Percentiles rank a stretch among this genome's conserved stretches.
phyloP scores from a whole-genome alignment of 768 basidiomycete species.

The Suillus subaureus region DNA sequence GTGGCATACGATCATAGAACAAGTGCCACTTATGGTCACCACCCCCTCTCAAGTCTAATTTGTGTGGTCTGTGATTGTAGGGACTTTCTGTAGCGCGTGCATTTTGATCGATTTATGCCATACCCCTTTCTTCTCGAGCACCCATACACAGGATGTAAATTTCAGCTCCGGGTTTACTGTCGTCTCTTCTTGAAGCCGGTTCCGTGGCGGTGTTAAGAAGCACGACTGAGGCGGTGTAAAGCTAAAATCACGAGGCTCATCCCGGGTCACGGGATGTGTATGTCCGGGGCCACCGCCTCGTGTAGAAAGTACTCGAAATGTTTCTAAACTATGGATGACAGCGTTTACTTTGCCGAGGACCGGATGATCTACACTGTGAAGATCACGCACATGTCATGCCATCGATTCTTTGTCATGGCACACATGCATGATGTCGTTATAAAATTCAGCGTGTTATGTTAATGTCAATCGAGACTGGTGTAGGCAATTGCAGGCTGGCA shows the following conservation, averaged over 20 bases:
- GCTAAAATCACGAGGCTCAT: constrained; percentile 2
- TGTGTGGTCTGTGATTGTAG: not conserved
- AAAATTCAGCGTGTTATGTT: not conserved
- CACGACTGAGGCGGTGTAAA: not conserved
- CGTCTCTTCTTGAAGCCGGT: not conserved
- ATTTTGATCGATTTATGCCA: not conserved
- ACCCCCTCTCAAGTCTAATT: not conserved
- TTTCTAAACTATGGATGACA: not conserved
- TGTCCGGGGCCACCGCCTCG: not conserved
- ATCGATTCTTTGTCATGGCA: not conserved
- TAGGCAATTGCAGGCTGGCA: not conserved
- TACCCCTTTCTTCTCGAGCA: not conserved
- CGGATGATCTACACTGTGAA: not conserved
- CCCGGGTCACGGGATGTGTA: not conserved
- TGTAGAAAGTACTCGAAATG: not conserved
- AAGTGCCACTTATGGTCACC: not conserved
- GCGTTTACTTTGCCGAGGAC: not conserved
- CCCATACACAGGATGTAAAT: not conserved
- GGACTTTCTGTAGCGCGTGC: not conserved
- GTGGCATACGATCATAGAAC: not conserved
- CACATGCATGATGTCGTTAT: not conserved
- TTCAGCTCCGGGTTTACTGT: not conserved
- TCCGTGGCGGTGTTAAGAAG: not conserved
- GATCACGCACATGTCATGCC: no score
- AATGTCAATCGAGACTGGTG: not conserved